A percentile compares a stretch with the other conserved stretches of the same genome.
Evolutionary conservation across 768 basidiomycete genomes (phyloP).

Genomic region (Lyophyllum shimeji): DNA sequence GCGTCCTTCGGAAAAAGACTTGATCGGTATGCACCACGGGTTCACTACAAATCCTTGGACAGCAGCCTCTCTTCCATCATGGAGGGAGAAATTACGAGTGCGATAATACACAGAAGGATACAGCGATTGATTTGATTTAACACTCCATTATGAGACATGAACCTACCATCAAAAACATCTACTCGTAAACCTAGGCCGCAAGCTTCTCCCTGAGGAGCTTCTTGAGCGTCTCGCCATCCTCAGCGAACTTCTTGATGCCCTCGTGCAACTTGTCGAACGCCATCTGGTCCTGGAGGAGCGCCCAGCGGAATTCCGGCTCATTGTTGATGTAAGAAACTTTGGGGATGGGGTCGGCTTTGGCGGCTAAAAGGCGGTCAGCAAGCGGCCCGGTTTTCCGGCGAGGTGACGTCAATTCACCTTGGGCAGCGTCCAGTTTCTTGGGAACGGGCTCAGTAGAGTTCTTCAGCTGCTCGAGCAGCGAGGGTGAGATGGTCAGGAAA

Average conservation of each 20-base stretch:
- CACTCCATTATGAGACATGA: no score
- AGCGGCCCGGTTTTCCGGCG: neutral
- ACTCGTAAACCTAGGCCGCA: conserved; percentile 34
- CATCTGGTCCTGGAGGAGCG: conserved; percentile 90
- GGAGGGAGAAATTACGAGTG: no score
- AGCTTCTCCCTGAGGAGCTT: conserved; percentile 71
- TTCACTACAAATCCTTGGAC: no score
- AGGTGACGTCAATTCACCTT: conserved; percentile 43
- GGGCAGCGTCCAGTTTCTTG: conserved; percentile 73
- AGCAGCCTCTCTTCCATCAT: no score
- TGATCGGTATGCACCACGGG: no score
- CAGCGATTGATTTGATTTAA: no score
- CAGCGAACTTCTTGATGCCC: conserved; percentile 98
- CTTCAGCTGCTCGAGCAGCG: conserved; percentile 91
- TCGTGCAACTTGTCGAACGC: conserved; percentile 99
- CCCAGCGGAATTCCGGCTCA: conserved; percentile 96
- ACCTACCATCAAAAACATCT: no score
- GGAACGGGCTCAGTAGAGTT: conserved; percentile 75
- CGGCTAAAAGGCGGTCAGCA: conserved; percentile 33
- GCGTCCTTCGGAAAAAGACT: no score
- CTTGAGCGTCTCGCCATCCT: conserved; percentile 92
- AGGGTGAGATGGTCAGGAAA: conserved; percentile 93
- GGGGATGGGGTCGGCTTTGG: conserved; percentile 57
- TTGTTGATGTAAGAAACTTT: conserved; percentile 89
- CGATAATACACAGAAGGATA: no score